Conservation (phyloP, 2,329 filamentous ascomycete species). For the Calonectria fujianensis region DNA sequence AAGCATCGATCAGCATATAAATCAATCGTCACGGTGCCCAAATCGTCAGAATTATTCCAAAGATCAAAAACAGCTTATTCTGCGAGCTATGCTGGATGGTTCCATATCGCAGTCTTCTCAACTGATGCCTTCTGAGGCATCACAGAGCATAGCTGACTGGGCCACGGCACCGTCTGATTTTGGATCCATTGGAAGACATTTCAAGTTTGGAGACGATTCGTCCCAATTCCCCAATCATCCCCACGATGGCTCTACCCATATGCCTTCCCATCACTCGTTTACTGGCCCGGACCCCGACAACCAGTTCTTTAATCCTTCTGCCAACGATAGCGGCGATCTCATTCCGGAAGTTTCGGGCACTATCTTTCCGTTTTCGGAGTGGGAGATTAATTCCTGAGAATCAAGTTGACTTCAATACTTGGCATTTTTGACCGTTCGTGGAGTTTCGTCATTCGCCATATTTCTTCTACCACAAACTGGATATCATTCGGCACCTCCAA, state of each 20-base stretch:
- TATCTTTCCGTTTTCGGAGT: neutral
- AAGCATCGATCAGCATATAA: neutral
- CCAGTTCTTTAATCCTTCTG: no score
- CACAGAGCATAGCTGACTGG: neutral
- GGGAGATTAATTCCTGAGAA: neutral
- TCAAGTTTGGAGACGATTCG: neutral
- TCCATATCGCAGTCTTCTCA: neutral
- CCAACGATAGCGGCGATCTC: no score
- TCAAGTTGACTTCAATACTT: neutral
- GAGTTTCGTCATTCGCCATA: neutral
- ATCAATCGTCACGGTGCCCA: neutral
- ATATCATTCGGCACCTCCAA: neutral
- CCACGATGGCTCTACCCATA: neutral
- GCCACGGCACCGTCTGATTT: neutral
- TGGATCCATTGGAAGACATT: neutral
- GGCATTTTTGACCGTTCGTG: neutral
- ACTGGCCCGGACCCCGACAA: no score
- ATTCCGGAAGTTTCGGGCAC: neutral
- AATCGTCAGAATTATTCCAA: slow-evolving; percentile 5
- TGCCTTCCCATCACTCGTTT: no score
- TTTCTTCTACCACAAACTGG: neutral
- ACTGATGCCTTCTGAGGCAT: neutral
- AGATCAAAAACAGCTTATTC: neutral
- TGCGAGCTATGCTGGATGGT: neutral
- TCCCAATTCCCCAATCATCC: neutral